Base-by-base conservation (phyloP, 1,284 basidiomycete genomes). In the Cryptococcus depauperatus region DNA sequence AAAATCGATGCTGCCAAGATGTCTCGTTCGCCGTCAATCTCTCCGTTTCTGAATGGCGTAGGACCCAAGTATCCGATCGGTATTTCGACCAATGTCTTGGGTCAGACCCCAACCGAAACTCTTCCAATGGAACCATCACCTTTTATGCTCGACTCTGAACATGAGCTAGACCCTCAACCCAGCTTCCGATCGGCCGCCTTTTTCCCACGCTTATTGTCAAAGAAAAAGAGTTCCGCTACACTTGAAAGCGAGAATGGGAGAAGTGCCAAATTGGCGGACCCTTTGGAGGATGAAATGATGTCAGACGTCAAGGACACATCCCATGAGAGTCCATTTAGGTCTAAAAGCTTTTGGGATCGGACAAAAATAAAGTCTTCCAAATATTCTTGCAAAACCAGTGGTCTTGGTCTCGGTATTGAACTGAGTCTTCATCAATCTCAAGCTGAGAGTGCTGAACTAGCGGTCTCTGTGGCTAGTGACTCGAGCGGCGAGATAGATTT, bases 401-500 rank as follows among this genome's bases (percentile, higher is more conserved):
- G 44, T 18, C 34, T 41, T 5, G 48, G 43, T 10, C 26, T 41
- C 4, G 47, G 49, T 11, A 39, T 54, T 6, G 49, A 50, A 5
- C 30, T 53, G 11, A 48, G 51, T 35, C 46, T 48, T 19, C 37
- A 41, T 37, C 39, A 11, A 45, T 21, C 9, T 34, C n/a, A 16
- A 5, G 44, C 25, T 6, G 42, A 50, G 9, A 27, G 35, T 9
- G 22, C 44, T 16, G 47, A 44, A 26, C 42, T 52, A 8, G 29
- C 51, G 5, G 26, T 48, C 11, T 51, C 55, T 0, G 25, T 52
- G 4, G 52, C 50, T 7, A 52, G 52, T 35, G 53, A 55, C 14
- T 57, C 55, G 1, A 53, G 53, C 29, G 48, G 46, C 29, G 52
- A 55, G 11, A 35, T 50, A 16, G 46, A 55, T 18, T 16, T 16